Conservation (phyloP, 495 filamentous ascomycete species). For the Penicillium robsamsonii region DNA sequence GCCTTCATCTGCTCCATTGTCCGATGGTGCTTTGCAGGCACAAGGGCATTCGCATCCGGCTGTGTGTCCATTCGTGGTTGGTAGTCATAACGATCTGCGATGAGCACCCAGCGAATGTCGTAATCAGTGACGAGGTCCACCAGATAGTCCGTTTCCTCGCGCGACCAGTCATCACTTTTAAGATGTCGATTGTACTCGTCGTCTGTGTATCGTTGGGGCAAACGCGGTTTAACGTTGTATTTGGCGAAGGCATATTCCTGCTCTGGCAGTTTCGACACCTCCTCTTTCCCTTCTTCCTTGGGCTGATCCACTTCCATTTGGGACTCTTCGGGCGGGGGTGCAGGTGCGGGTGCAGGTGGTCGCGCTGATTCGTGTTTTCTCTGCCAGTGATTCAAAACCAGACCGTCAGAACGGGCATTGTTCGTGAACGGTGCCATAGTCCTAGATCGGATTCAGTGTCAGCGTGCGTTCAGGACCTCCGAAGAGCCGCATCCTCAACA, state of each 20-base stretch:
- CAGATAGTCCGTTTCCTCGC: constrained; percentile 90
- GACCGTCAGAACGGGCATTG: constrained; percentile 50
- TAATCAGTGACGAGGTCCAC: constrained; percentile 69
- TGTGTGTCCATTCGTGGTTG: constrained; percentile 46
- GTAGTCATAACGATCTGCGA: constrained; percentile 90
- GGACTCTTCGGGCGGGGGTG: constrained; percentile 34
- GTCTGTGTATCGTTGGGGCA: constrained; percentile 72
- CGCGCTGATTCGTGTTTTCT: constrained; percentile 41
- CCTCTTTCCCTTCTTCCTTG: constrained; percentile 33
- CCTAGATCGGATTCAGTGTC: constrained; percentile 29
- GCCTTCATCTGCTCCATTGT: constrained; percentile 89
- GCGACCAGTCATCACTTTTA: constrained; percentile 74
- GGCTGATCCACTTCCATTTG: constrained; percentile 44
- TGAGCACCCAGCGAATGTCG: constrained; percentile 86
- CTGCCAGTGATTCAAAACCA: constrained; percentile 70
- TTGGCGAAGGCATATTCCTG: constrained; percentile 61
- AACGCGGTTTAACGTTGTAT: constrained; percentile 74
- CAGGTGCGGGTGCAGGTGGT: constrained; percentile 18
- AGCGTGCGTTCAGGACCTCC: neutral
- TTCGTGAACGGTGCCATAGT: constrained; percentile 58
- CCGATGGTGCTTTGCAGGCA: constrained; percentile 47
- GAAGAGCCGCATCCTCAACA: neutral
- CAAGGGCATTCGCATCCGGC: constrained; percentile 38
- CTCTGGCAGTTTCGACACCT: constrained; percentile 28
- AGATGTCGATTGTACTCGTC: constrained; percentile 80